phyloP scores from a whole-genome alignment of 1,284 basidiomycete species.

The Mycena sp. region DNA sequence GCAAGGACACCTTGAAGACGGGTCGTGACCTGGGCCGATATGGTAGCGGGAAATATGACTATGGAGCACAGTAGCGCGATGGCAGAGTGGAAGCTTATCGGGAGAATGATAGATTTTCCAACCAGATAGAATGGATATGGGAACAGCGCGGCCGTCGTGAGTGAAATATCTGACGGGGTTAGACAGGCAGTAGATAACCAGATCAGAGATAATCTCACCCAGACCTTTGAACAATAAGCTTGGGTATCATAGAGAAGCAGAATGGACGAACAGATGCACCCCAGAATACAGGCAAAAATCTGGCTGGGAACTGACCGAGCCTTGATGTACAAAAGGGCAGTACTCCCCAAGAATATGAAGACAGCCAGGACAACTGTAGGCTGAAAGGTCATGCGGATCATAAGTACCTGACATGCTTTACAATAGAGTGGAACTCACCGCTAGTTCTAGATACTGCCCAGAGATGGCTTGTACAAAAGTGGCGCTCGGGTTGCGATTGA shows the following conservation, averaged over 20 bases:
- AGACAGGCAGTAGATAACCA: not conserved
- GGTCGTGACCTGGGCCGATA: constrained; percentile 70
- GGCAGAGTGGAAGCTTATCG: constrained; percentile 69
- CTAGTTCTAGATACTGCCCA: constrained; percentile 69
- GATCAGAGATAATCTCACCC: not conserved
- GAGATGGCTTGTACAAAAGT: constrained; percentile 50
- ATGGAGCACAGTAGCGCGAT: constrained; percentile 63
- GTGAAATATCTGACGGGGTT: constrained; percentile 57
- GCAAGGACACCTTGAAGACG: constrained; percentile 61
- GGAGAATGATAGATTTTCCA: constrained; percentile 64
- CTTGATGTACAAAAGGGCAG: constrained; percentile 71
- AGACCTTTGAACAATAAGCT: constrained; percentile 14
- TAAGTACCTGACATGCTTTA: too few species aligned
- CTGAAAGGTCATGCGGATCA: constrained; percentile 35
- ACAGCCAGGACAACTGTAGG: constrained; percentile 70
- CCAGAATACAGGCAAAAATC: constrained; percentile 54
- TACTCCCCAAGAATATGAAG: constrained; percentile 74
- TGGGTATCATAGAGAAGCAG: not conserved
- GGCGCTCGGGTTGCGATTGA: constrained; percentile 51
- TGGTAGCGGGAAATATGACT: constrained; percentile 72
- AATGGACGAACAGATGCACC: constrained; percentile 24
- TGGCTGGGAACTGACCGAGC: constrained; percentile 72
- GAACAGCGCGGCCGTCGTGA: constrained; percentile 69
- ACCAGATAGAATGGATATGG: constrained; percentile 64
- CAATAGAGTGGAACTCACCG: constrained; percentile 46